These are phyloP conservation scores for Cryptosporidium baileyi DNA, from an alignment of 169 alveolate genomes.

Conservation along the genomic window DNA sequence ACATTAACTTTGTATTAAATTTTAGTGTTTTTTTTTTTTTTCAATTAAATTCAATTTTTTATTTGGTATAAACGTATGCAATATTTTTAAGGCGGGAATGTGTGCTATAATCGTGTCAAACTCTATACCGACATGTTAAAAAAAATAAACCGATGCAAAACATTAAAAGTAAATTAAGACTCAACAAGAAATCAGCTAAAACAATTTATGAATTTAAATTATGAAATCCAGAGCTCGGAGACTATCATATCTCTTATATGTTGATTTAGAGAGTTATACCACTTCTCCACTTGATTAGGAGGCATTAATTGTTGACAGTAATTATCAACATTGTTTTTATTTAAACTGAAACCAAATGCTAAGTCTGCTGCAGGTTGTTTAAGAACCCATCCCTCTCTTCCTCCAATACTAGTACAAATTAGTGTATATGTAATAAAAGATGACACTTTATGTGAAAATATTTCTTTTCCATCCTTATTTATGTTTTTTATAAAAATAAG, in stretches of 20 bases:
- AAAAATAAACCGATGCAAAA: neutral
- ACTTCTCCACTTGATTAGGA: slow-evolving; percentile 7
- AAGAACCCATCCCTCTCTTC: slow-evolving; percentile 38
- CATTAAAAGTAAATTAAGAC: neutral
- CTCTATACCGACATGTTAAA: neutral
- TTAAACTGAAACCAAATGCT: slow-evolving; percentile 3
- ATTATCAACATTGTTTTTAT: neutral
- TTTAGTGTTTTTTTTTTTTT: neutral
- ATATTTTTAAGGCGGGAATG: slow-evolving; percentile 59
- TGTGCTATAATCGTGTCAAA: slow-evolving; percentile 4
- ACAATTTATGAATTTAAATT: neutral
- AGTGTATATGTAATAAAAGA: neutral
- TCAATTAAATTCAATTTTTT: neutral
- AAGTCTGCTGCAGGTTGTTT: slow-evolving; percentile 19
- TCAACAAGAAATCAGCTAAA: neutral
- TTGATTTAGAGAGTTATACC: slow-evolving; percentile 46
- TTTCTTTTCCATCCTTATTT: neutral
- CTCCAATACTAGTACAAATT: neutral
- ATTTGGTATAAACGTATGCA: slow-evolving; percentile 43
- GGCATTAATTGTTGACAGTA: neutral
- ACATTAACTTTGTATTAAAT: neutral
- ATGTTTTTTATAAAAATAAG: slow-evolving; percentile 5
- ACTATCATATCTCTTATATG: slow-evolving; percentile 50
- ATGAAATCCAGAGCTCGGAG: slow-evolving; percentile 39
- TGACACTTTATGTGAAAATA: neutral